Conservation (phyloP, 2,329 filamentous ascomycete species). For the Ophiostoma tasmaniense region DNA sequence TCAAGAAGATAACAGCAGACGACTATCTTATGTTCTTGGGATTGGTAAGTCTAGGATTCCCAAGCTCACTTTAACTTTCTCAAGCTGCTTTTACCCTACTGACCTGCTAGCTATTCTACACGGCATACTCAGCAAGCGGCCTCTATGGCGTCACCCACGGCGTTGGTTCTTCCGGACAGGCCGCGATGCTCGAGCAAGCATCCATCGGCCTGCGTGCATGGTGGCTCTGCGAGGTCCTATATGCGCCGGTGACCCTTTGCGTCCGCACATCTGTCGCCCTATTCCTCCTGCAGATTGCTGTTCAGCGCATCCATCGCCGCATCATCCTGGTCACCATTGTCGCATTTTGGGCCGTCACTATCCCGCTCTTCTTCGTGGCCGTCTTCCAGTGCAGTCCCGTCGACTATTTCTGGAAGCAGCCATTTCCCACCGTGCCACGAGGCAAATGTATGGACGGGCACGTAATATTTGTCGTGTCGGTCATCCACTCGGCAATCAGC, state of each 20-base stretch:
- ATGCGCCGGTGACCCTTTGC: slow-evolving; percentile 32
- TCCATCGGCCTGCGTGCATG: slow-evolving; percentile 28
- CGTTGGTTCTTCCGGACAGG: slow-evolving; percentile 23
- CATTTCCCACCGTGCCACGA: slow-evolving; percentile 23
- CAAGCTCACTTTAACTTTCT: slow-evolving; percentile 5
- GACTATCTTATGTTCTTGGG: slow-evolving; percentile 41
- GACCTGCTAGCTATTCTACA: slow-evolving; percentile 28
- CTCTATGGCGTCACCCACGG: slow-evolving; percentile 29
- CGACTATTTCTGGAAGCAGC: slow-evolving; percentile 39
- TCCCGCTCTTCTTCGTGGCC: slow-evolving; percentile 17
- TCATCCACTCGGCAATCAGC: slow-evolving; percentile 38
- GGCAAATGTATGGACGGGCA: slow-evolving; percentile 35
- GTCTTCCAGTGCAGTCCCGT: slow-evolving; percentile 42
- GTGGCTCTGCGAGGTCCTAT: slow-evolving; percentile 35
- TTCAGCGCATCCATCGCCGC: slow-evolving; percentile 27
- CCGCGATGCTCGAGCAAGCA: slow-evolving; percentile 22
- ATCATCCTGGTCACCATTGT: slow-evolving; percentile 33
- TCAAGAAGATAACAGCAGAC: slow-evolving; percentile 36
- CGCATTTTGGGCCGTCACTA: slow-evolving; percentile 22
- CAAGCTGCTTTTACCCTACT: not conserved
- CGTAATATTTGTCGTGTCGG: slow-evolving; percentile 35
- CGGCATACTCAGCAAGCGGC: slow-evolving; percentile 27
- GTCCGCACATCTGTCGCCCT: slow-evolving; percentile 35
- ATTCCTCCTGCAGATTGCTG: slow-evolving; percentile 34
- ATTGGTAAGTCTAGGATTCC: slow-evolving; percentile 30